Evolutionary conservation across 2,329 filamentous ascomycete genomes (phyloP), one percentile per base, ranked within the genome.

Genomic region (Neoscytalidium dimidiatum): DNA sequence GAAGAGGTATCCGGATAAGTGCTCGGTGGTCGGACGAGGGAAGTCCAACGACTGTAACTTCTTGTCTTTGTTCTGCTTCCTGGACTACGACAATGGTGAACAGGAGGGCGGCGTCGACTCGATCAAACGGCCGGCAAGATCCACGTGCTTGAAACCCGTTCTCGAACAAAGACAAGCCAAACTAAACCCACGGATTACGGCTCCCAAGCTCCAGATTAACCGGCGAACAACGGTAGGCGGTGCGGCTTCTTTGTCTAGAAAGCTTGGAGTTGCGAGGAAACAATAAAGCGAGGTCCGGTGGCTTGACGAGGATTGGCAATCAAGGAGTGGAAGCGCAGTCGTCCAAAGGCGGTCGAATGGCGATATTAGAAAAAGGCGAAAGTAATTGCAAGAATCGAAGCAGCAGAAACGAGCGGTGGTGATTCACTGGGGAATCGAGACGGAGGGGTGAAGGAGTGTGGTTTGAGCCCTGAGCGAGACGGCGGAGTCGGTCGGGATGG

Each of bases 401-500:
- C 28, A 53, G 43, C 31, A 51, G 19, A 67, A 76, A 75, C 60
- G 74, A 75, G 70, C 65, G 73, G 69, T 71, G 65, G 74, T 72
- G 73, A 74, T 74, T 73, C 68, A 41, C 69, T 68, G 70, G 67
- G 53, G 74, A 77, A 77, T 73, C 73, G 70, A 69, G 64, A 33
- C n/a, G 64, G 13, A 8, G n/a, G 14, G 56, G 43, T 43, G 71
- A 73, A 73, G 69, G 75, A 77, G 74, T 71, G 75, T 75, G 63
- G 62, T 52, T 61, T 69, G 63, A 67, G 65, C 67, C 64, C 67
- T 71, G 66, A 46, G 64, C 61, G 66, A 52, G 67, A 63, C 56
- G 64, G 66, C 63, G 52, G 38, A 66, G 58, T 49, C 51, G 52
- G 64, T 38, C 62, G 44, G 49, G 38, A 41, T 53, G 43, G 66